These are phyloP conservation scores for Poronia punctata DNA, from an alignment of 495 filamentous ascomycete species.

Conservation along the genomic window DNA sequence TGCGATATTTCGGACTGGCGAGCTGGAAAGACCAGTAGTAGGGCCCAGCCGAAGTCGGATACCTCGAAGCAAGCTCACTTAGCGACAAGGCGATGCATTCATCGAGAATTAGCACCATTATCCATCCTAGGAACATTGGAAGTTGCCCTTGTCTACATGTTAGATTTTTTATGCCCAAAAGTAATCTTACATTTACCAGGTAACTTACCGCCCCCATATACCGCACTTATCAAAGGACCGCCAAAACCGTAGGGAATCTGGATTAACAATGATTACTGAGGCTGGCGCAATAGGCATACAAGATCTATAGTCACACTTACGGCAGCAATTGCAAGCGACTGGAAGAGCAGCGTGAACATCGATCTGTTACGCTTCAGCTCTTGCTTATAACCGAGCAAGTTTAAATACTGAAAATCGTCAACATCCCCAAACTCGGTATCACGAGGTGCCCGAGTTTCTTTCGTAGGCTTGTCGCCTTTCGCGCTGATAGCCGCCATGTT, in stretches of 20 bases:
- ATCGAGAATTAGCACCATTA: constrained; percentile 47
- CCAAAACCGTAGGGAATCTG: constrained; percentile 38
- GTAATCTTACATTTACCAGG: background rate
- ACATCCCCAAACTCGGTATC: constrained; percentile 25
- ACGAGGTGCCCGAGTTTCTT: constrained; percentile 10
- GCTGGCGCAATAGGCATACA: background rate
- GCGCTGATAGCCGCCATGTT: no score
- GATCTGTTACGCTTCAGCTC: constrained; percentile 48
- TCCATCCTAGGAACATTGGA: constrained; percentile 41
- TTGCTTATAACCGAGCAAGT: constrained; percentile 55
- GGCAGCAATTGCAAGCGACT: constrained; percentile 36
- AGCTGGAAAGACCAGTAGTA: constrained; percentile 56
- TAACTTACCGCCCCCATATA: constrained; percentile 29
- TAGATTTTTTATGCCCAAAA: no score
- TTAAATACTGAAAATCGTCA: constrained; percentile 44
- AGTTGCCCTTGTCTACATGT: no score
- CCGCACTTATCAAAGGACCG: constrained; percentile 30
- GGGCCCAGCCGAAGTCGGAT: constrained; percentile 49
- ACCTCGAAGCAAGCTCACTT: constrained; percentile 50
- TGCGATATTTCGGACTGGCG: constrained; percentile 38
- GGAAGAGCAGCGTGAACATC: constrained; percentile 35
- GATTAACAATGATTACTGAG: background rate
- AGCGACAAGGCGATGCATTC: constrained; percentile 48
- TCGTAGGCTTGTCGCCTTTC: background rate
- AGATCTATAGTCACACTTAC: constrained; percentile 19